Evolutionary conservation across 2,329 filamentous ascomycete genomes (phyloP), one percentile per base, ranked within the genome.

Genomic region (Pestalotiopsis sp.): DNA sequence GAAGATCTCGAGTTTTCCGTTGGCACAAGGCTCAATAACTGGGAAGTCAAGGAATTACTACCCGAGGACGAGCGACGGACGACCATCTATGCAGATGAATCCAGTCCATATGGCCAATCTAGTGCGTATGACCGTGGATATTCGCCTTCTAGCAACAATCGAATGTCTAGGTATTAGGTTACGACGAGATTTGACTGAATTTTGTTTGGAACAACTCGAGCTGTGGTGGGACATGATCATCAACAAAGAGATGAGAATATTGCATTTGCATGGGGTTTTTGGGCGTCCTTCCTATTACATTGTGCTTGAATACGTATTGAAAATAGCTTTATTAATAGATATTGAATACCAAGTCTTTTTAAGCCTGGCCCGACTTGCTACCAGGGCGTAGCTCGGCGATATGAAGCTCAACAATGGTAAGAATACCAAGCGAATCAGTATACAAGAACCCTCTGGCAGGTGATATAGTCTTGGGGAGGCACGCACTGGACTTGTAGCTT

Each of bases 1-100:
- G 96, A 99, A 82, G 96, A 99, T 80, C 91, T 99, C 73, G 96
- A 99, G 80, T 99, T 99, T 82, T 97, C 94, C 2, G 96, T 99
- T 64, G 95, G 95, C 72, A 94, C 94, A 69, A 93, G 95, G 80
- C 92, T 93, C 82, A 97, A 97, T 83, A 98, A 96, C 80, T 99
- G 96, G 96, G 96, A 99, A 79, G 92, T 98, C 78, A 98, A 98
- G 84, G 95, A 98, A 71, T 86, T 93, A 12, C 86, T 96, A 20
- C 89, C 91, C 59, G 93, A 96, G 72, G 93, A 96, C 68, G 93
- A 95, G 69, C 91, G 92, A 69, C 88, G 92, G 69, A 85, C 85
- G 25, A 94, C 93, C 2, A 81, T 92, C 60, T 96, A 95, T 80
- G 84, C 87, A 60, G 92, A 94, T 68, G 90, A 91, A 72, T 87